phyloP scores from a whole-genome alignment of 2,329 filamentous ascomycete genomes.

The Neobulgaria alba region DNA sequence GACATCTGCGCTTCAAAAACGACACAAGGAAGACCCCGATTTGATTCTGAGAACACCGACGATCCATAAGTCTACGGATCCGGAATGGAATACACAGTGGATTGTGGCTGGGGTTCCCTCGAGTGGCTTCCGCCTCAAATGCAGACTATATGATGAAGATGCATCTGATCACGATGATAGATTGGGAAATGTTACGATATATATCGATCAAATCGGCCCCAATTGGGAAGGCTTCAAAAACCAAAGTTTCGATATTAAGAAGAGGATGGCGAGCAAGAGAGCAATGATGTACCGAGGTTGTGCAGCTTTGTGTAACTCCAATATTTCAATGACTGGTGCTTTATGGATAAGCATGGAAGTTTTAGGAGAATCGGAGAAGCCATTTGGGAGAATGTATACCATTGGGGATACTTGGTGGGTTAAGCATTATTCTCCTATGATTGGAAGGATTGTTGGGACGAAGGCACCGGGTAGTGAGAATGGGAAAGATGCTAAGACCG shows the following conservation, averaged over 20 bases:
- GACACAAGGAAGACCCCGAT: conserved; percentile 80
- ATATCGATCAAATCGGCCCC: conserved; percentile 50
- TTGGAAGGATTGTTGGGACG: conserved; percentile 69
- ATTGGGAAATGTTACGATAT: conserved; percentile 74
- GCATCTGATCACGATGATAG: conserved; percentile 77
- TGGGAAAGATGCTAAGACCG: conserved; percentile 44
- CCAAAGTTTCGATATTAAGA: conserved; percentile 63
- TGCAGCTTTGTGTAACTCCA: conserved; percentile 48
- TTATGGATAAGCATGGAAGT: conserved; percentile 68
- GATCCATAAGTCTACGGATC: conserved; percentile 60
- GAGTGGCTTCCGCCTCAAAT: conserved; percentile 75
- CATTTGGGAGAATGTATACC: conserved; percentile 65
- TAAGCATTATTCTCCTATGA: conserved; percentile 81
- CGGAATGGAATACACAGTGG: conserved; percentile 80
- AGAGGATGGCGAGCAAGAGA: conserved; percentile 77
- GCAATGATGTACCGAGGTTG: conserved; percentile 70
- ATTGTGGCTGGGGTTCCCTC: conserved; percentile 78
- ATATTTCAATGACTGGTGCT: conserved; percentile 58
- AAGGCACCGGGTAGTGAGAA: conserved; percentile 47
- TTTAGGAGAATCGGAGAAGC: conserved; percentile 66
- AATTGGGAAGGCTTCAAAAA: conserved; percentile 61
- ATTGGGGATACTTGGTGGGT: conserved; percentile 67
- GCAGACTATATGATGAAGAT: conserved; percentile 85
- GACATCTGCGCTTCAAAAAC: conserved; percentile 52
- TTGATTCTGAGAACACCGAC: conserved; percentile 70